Conservation (phyloP, 1,284 basidiomycete genomes). For the Cystobasidium pallidum region DNA sequence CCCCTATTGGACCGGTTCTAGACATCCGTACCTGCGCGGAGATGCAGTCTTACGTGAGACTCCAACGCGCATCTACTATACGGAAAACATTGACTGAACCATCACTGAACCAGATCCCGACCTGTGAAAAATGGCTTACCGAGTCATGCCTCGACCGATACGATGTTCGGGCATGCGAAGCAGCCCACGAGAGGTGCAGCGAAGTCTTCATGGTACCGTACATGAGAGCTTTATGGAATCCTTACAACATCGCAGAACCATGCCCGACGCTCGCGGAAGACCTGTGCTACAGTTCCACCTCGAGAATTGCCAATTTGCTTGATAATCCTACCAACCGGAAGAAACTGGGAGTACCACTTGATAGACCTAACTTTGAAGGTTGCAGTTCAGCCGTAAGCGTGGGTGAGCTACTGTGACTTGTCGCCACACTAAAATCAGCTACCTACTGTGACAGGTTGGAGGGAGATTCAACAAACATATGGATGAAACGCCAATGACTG, state of each 20-base stretch:
- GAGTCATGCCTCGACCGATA: conserved; percentile 51
- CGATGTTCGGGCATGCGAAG: conserved; percentile 51
- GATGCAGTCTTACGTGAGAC: conserved; percentile 36
- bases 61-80: not conserved
- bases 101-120: conserved; percentile 21
- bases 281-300: conserved; percentile 48
- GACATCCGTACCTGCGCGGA: conserved; percentile 34
- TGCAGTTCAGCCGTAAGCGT: conserved; percentile 41
- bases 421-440: not conserved
- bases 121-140: conserved; percentile 62
- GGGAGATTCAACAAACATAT: conserved; percentile 41
- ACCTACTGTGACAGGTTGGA: conserved; percentile 16
- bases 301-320: conserved; percentile 46
- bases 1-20: conserved; percentile 34
- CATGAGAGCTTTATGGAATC: conserved; percentile 41
- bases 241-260: conserved; percentile 46
- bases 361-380: conserved; percentile 42
- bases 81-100: not conserved
- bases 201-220: conserved; percentile 46
- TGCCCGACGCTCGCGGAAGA: conserved; percentile 45
- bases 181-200: conserved; percentile 51
- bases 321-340: conserved; percentile 44
- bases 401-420: not conserved
- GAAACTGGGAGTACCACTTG: conserved; percentile 46
- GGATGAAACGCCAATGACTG: conserved; percentile 17